These are phyloP conservation scores for Nelumbo lutea DNA, from an alignment of 164 flowering plant species.

Conservation along the genomic window DNA sequence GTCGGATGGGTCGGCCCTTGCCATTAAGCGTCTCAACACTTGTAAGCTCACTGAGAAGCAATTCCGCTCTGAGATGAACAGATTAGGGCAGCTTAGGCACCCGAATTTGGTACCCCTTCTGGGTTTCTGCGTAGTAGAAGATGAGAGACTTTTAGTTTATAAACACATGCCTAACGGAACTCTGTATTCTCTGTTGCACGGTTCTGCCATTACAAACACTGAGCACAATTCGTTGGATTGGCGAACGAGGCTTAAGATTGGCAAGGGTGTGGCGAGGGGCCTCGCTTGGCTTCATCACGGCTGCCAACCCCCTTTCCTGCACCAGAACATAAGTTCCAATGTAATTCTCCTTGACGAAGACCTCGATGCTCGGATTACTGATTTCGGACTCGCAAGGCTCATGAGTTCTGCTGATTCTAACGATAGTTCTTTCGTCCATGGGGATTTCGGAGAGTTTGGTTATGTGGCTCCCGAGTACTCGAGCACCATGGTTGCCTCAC, in stretches of 20 bases:
- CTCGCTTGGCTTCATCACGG: constrained; percentile 80
- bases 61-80: constrained; percentile 56
- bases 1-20: constrained; percentile 61
- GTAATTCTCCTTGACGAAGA: constrained; percentile 64
- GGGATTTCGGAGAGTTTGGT: constrained; percentile 59
- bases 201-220: constrained; percentile 7
- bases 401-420: constrained; percentile 32
- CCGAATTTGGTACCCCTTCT: constrained; percentile 69
- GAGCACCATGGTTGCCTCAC: constrained; percentile 53
- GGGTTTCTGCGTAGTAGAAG: constrained; percentile 59
- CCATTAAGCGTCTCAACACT: constrained; percentile 44
- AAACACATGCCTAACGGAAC: constrained; percentile 65
- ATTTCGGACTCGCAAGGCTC: constrained; percentile 51
- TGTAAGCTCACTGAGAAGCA: constrained; percentile 53
- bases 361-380: constrained; percentile 51
- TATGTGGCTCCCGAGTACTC: constrained; percentile 66
- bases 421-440: constrained; percentile 34
- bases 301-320: constrained; percentile 46
- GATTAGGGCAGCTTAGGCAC: constrained; percentile 63
- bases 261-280: constrained; percentile 56
- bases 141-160: constrained; percentile 70
- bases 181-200: constrained; percentile 37
- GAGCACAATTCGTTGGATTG: constrained; percentile 39
- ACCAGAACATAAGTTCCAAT: constrained; percentile 54
- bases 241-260: constrained; percentile 53